Conservation (phyloP, 805 yeast species). For the Candida vaughaniae region DNA sequence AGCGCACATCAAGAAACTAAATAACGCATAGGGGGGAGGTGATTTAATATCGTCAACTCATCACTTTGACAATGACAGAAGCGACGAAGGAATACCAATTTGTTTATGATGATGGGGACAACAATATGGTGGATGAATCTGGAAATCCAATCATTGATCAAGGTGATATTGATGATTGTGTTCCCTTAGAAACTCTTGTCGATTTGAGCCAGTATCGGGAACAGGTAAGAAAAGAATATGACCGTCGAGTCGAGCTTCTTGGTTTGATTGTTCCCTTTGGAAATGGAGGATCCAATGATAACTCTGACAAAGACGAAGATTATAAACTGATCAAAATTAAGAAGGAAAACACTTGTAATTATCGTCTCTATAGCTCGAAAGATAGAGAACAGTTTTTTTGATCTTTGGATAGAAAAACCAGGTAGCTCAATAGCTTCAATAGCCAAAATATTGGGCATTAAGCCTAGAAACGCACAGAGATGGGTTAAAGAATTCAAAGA, state of each 20-base stretch:
- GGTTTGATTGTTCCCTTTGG: not conserved
- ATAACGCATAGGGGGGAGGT: slow-evolving; percentile 2
- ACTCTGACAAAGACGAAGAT: not conserved
- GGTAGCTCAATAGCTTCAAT: slow-evolving; percentile 5
- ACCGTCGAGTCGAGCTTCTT: slow-evolving; percentile 2
- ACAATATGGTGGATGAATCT: slow-evolving; percentile 8
- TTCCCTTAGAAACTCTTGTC: slow-evolving; percentile 7
- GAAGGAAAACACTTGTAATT: slow-evolving; percentile 3
- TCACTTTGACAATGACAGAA: too few relatives aligned
- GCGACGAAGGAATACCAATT: slow-evolving; percentile 9
- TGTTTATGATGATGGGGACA: slow-evolving; percentile 11
- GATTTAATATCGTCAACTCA: too few relatives aligned
- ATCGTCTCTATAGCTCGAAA: slow-evolving; percentile 3
- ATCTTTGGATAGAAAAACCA: slow-evolving; percentile 6
- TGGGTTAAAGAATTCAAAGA: slow-evolving; percentile 13
- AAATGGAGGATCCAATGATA: too few relatives aligned
- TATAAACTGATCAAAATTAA: not conserved
- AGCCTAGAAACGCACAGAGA: slow-evolving; percentile 9
- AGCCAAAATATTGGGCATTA: slow-evolving; percentile 7
- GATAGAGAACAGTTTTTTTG: slow-evolving; percentile 8
- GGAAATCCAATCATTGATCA: slow-evolving; percentile 9
- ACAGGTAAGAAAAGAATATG: slow-evolving; percentile 2
- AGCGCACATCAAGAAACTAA: slow-evolving; percentile 1
- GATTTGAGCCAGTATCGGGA: slow-evolving; percentile 8
- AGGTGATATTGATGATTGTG: slow-evolving; percentile 7